Evolutionary conservation across 345 rosid genomes (phyloP), one percentile per base, ranked within the genome.

Genomic region (Linum trigynum): DNA sequence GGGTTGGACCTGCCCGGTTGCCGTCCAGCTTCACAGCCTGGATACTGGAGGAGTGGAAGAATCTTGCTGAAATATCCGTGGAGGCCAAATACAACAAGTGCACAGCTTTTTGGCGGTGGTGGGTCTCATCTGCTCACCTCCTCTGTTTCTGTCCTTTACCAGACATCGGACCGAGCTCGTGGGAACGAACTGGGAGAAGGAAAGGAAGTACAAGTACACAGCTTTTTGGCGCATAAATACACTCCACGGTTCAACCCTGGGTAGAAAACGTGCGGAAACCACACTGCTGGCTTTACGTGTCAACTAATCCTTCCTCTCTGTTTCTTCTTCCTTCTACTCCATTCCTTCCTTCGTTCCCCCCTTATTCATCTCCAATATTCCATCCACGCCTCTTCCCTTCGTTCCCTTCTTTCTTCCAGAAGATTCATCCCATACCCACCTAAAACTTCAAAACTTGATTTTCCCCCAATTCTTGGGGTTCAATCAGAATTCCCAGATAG

Each of bases 291-390:
- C 7, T 48, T 48, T 48, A 48, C 14, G 9, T 9, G 3, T 48
- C 11, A 2, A 4, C 14, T 48, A 9, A 10, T 17, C 9, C 7
- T 62, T 2, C 17, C 40, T 40, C 48, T 37, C 37, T 4, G 55
- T 51, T 55, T 15, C 59, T 23, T 60, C 57, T 42, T 10, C 14
- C 38, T 48, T 57, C 38, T 39, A 63, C 59, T 58, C 59, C 39
- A 63, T 64, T 72, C 66, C 53, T 69, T 69, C 66, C 59, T 60
- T 68, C 36, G 39, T 63, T 65, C 50, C 23, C 35, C 59, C 14
- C 12, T 48, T 53, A 2, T 67, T 61, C 17, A 4, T 48, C 38
- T 15, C 35, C 37, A n/a, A 45, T n/a, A 16, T 59, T 45, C 61
- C 59, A 17, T 45, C 61, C 59, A 17, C 9, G 62, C 62, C 62